These are phyloP conservation scores for Epichloe baconii DNA, from an alignment of 2,329 filamentous ascomycete genomes.

Conservation along the genomic window DNA sequence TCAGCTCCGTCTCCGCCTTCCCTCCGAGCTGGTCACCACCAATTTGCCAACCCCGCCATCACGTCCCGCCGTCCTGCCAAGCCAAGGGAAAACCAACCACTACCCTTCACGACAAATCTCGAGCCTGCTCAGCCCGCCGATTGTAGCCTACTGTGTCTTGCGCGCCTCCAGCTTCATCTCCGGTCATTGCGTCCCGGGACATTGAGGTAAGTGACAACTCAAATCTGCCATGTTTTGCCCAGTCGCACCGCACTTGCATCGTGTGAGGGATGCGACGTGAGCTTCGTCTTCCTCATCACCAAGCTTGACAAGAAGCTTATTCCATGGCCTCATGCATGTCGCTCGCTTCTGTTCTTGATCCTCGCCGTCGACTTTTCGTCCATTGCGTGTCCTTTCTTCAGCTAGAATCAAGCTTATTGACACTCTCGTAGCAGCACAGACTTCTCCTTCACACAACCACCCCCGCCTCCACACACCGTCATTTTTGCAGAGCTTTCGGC, in stretches of 20 bases:
- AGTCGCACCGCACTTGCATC: not conserved
- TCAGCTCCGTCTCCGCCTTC: slow-evolving; percentile 1
- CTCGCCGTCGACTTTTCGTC: not conserved
- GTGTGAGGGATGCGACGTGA: not conserved
- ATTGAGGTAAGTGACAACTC: not conserved
- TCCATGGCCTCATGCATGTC: not conserved
- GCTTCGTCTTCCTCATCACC: not conserved
- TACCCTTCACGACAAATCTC: not conserved
- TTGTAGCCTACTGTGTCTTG: not conserved
- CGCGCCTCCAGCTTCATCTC: not conserved
- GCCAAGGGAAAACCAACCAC: not conserved
- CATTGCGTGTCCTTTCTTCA: not conserved
- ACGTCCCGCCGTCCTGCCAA: slow-evolving; percentile 3
- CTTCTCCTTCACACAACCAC: not conserved
- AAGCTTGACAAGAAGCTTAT: not conserved
- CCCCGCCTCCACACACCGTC: too few relatives aligned
- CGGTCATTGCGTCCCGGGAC: not conserved
- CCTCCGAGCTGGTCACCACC: not conserved
- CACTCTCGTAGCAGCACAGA: not conserved
- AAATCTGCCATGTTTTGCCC: not conserved
- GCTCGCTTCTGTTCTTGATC: not conserved
- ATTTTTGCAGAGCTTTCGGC: not conserved
- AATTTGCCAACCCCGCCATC: not conserved
- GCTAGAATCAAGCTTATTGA: not conserved
- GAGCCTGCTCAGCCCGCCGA: not conserved